Conservation (phyloP, 2,329 filamentous ascomycete genomes). For the Penicillium sclerotiorum region DNA sequence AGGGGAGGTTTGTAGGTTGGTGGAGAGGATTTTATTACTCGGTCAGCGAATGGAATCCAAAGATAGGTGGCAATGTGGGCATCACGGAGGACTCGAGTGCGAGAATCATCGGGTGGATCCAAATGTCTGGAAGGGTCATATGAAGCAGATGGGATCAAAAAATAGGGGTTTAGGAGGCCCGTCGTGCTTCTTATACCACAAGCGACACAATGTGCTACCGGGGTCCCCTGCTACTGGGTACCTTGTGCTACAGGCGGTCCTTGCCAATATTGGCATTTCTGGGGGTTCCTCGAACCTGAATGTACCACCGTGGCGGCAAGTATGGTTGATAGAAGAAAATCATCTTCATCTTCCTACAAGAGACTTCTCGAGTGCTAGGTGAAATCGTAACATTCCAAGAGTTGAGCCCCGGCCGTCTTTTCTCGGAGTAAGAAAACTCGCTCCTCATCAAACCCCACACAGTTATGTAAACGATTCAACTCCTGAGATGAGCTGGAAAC, state of each 20-base stretch:
- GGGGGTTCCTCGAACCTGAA: too few relatives aligned
- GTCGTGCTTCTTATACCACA: conserved; percentile 13
- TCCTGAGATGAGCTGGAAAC: conserved; percentile 39
- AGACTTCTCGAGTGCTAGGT: conserved; percentile 51
- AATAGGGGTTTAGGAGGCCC: background rate
- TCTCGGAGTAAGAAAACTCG: conserved; percentile 86
- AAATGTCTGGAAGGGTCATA: too few relatives aligned
- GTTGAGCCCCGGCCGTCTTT: conserved; percentile 66
- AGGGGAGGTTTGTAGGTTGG: too few relatives aligned
- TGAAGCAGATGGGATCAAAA: too few relatives aligned
- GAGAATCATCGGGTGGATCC: too few relatives aligned
- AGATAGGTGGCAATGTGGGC: too few relatives aligned
- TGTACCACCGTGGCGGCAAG: too few relatives aligned
- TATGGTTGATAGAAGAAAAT: background rate
- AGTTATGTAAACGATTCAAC: conserved; percentile 55
- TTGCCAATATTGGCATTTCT: conserved; percentile 14
- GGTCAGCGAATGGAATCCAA: too few relatives aligned
- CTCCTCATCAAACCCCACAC: conserved; percentile 88
- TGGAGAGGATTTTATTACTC: too few relatives aligned
- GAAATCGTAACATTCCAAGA: conserved; percentile 85
- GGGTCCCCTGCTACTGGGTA: conserved; percentile 26
- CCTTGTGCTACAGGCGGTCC: conserved; percentile 22
- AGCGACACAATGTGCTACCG: conserved; percentile 12
- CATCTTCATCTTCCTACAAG: conserved; percentile 16
- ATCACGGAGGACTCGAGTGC: too few relatives aligned